A percentile compares a stretch with the other conserved stretches of the same genome.
Evolutionary conservation across 2,329 filamentous ascomycete species (phyloP).

Genomic region (Cladophialophora psammophila): DNA sequence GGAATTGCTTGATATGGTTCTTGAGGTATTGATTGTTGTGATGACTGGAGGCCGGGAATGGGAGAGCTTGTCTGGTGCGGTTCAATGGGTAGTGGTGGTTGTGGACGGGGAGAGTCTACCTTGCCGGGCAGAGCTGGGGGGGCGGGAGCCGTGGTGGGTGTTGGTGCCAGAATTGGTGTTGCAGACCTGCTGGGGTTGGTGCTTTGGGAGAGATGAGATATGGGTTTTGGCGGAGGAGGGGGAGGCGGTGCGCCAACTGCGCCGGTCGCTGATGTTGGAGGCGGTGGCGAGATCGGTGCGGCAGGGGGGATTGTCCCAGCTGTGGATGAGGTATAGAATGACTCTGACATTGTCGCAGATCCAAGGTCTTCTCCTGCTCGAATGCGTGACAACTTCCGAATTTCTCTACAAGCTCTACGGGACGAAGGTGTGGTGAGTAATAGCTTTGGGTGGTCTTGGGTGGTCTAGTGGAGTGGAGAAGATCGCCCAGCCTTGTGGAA

Average conservation of each 20-base stretch:
- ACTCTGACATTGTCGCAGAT: constrained; percentile 29
- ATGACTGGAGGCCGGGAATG: constrained; percentile 43
- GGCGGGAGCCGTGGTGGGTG: constrained; percentile 42
- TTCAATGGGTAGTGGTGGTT: constrained; percentile 49
- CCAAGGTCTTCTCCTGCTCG: background rate
- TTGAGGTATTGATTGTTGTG: constrained; percentile 36
- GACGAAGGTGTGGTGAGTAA: background rate
- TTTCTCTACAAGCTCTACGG: background rate
- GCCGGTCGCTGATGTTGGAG: constrained; percentile 24
- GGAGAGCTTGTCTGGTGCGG: constrained; percentile 35
- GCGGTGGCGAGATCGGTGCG: constrained; percentile 17
- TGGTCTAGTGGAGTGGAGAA: background rate
- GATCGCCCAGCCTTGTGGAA: constrained; percentile 29
- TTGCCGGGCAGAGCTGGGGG: constrained; percentile 48
- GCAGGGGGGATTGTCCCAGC: background rate
- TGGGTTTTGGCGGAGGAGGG: constrained; percentile 35
- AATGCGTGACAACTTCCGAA: background rate
- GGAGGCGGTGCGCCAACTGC: constrained; percentile 26
- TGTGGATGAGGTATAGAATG: constrained; percentile 35
- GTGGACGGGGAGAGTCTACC: constrained; percentile 34
- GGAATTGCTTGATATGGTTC: constrained; percentile 41
- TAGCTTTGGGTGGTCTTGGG: background rate
- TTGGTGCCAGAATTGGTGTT: constrained; percentile 26
- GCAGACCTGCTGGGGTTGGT: constrained; percentile 28
- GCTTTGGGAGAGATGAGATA: constrained; percentile 30